Base-by-base conservation (phyloP, 2,329 filamentous ascomycete species). In the Fusarium incarnatum region DNA sequence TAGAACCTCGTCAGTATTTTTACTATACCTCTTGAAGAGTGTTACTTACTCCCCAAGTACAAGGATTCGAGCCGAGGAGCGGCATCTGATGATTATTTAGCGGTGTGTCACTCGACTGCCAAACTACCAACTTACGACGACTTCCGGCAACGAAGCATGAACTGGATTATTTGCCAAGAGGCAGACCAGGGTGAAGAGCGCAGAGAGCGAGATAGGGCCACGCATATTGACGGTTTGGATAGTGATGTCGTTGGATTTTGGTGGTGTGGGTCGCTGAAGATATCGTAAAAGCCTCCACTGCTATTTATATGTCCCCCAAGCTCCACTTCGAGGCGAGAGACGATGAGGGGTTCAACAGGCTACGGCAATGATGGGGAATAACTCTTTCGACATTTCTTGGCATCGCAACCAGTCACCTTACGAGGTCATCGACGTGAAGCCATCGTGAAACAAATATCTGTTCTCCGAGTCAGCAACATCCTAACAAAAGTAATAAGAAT, bases 1-100 rank as follows among this genome's bases (percentile, higher is more conserved):
- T 57, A 20, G 5, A n/a, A 8, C 4, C 2, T 11, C 3, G 7
- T 57, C 5, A 57, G 27, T 15, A 32, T 9, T 0, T 0, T 37
- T n/a, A 2, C 6, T 5, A 32, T 5, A 18, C 3, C 11, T 4
- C 8, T 5, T 9, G 1, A 5, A 6, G 2, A 27, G 3, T 3
- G 5, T 27, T 1, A 57, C 55, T 42, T 32, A 57, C 55, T 16
- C 55, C 55, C 55, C 55, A 57, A 42, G 55, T 57, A 6, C 55
- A 57, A 27, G 55, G 55, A 15, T 57, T n/a, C 7, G 55, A 41
- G 1, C 55, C 55, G 7, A 57, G 27, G 18, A 53, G 55, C 13
- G 55, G 55, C 11, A 57, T 41, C 55, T 57, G 20, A 18, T 16
- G 20, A 20, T 4, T n/a, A 20, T 20, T 57, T 30, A 57, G 46